Percentiles rank a stretch among this genome's conserved stretches.
These are phyloP conservation scores for Globisporangium nagaii DNA, from an alignment of 352 stramenopile genomes.

Conservation along the genomic window DNA sequence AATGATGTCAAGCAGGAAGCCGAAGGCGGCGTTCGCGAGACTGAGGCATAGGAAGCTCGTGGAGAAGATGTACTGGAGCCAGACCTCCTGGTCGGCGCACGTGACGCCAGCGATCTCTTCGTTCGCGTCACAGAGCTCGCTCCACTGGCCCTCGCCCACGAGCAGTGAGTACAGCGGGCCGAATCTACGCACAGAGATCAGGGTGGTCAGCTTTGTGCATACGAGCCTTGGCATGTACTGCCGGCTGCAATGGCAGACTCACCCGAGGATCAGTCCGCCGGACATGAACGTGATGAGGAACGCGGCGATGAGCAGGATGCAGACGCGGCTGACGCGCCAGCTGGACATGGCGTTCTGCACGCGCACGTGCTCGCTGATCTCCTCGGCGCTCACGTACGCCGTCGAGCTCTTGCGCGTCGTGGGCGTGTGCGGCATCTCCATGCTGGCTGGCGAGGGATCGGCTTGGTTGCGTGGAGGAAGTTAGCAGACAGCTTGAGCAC, in stretches of 20 bases:
- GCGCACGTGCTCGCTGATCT: background rate
- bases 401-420: background rate
- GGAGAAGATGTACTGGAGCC: slow-evolving; percentile 49
- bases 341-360: slow-evolving; percentile 25
- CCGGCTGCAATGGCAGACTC: too few relatives aligned
- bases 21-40: slow-evolving; percentile 38
- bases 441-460: too few relatives aligned
- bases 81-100: slow-evolving; percentile 37
- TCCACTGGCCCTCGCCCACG: slow-evolving; percentile 36
- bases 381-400: background rate
- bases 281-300: slow-evolving; percentile 31
- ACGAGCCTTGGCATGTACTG: too few relatives aligned
- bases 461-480: background rate
- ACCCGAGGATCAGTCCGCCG: slow-evolving; percentile 36
- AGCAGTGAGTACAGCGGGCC: slow-evolving; percentile 45
- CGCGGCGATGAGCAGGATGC: slow-evolving; percentile 17
- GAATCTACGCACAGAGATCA: too few relatives aligned
- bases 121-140: slow-evolving; percentile 26
- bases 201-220: too few relatives aligned
- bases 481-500: background rate
- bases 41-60: slow-evolving; percentile 43
- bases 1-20: slow-evolving; percentile 36
- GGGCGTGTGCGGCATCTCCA: background rate
- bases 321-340: slow-evolving; percentile 16
- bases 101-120: slow-evolving; percentile 17